phyloP scores from a whole-genome alignment of 2,329 filamentous ascomycete species.

The Akanthomyces uredinophilus region DNA sequence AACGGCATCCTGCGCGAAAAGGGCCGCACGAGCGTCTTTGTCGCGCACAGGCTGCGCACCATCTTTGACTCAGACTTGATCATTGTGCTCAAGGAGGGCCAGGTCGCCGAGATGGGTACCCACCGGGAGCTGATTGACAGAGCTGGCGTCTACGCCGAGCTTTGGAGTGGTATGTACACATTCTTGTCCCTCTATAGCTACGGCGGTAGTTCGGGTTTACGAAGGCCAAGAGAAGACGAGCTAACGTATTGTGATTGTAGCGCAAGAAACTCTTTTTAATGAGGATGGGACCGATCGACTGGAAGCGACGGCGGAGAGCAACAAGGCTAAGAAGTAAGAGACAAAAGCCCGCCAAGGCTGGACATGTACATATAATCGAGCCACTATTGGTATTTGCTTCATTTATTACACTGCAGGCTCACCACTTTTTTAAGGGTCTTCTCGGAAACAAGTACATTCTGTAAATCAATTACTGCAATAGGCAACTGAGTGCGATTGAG shows the following conservation, averaged over 20 bases:
- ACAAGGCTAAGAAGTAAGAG: slow-evolving; percentile 28
- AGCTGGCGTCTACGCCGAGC: slow-evolving; percentile 76
- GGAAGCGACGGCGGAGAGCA: not conserved
- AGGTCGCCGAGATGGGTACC: slow-evolving; percentile 83
- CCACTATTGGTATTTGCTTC: not conserved
- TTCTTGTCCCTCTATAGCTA: not conserved
- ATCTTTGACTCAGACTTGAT: slow-evolving; percentile 93
- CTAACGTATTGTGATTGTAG: slow-evolving; percentile 31
- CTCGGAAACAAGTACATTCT: not conserved
- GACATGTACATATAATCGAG: slow-evolving; percentile 3
- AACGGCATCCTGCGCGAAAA: slow-evolving; percentile 89
- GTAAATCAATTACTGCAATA: not conserved
- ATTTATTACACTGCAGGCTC: not conserved
- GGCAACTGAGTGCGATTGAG: not conserved
- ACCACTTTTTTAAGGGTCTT: not conserved
- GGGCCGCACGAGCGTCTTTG: slow-evolving; percentile 83
- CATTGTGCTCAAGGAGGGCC: slow-evolving; percentile 79
- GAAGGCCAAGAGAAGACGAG: not conserved
- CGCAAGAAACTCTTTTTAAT: slow-evolving; percentile 57
- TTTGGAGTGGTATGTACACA: slow-evolving; percentile 73
- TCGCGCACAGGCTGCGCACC: slow-evolving; percentile 85
- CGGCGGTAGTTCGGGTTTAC: not conserved
- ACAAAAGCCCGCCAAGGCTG: not conserved
- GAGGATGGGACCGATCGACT: slow-evolving; percentile 36
- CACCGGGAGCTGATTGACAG: slow-evolving; percentile 77